These are phyloP conservation scores for Kazachstania martiniae DNA, from an alignment of 805 yeast genomes.

Conservation along the genomic window DNA sequence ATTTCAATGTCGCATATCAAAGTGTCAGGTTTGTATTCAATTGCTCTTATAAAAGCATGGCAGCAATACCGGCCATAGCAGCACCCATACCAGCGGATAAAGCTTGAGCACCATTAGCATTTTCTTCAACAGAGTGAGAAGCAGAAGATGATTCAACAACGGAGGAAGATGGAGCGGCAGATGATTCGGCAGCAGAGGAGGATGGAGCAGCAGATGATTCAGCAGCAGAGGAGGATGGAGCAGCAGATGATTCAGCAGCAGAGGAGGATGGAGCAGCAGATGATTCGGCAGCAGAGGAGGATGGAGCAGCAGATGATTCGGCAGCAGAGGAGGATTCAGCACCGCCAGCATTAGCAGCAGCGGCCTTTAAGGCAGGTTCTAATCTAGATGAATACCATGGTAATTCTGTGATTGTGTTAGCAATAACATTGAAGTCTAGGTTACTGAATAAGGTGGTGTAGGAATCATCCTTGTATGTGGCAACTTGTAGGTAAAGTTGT, in stretches of 20 bases:
- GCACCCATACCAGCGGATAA: constrained; percentile 4
- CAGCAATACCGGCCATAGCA: constrained; percentile 8
- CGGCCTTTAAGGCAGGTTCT: constrained; percentile 8
- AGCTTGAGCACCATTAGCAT: not conserved
- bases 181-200: constrained; percentile 1
- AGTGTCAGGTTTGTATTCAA: too few species aligned
- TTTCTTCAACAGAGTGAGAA: too few species aligned
- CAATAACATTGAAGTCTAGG: constrained; percentile 20
- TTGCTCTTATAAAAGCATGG: constrained; percentile 8
- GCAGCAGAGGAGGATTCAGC: constrained; percentile 3
- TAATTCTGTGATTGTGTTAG: constrained; percentile 21
- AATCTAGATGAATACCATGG: constrained; percentile 27
- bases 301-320: not conserved
- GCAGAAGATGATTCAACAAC: constrained; percentile 1
- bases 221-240: constrained; percentile 4
- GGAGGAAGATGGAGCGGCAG: constrained; percentile 3
- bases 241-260: constrained; percentile 2
- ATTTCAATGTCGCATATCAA: too few species aligned
- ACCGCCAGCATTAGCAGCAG: constrained; percentile 3
- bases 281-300: constrained; percentile 2
- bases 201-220: constrained; percentile 4
- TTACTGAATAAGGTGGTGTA: constrained; percentile 24
- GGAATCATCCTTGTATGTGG: constrained; percentile 27
- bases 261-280: constrained; percentile 2
- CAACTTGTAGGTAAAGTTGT: constrained; percentile 17